Conservation (phyloP, 2,329 filamentous ascomycete genomes). For the Fusarium graminum region DNA sequence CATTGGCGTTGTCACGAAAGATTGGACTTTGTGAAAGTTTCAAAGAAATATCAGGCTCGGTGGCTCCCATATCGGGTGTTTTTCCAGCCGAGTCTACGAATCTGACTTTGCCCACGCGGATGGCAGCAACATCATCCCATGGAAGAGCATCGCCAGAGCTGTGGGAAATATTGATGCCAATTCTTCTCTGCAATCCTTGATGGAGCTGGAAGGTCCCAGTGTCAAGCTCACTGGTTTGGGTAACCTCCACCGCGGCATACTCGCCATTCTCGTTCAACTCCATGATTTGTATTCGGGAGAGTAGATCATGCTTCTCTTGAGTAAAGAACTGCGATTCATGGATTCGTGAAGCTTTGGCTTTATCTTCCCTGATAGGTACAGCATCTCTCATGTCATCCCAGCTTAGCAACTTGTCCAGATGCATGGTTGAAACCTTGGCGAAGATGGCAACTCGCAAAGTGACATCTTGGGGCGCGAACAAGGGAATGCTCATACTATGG, state of each 20-base stretch:
- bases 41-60: constrained; percentile 79
- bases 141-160: constrained; percentile 89
- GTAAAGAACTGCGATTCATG: constrained; percentile 93
- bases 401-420: constrained; percentile 95
- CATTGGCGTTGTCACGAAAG: constrained; percentile 88
- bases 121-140: constrained; percentile 84
- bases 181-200: constrained; percentile 90
- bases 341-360: constrained; percentile 74
- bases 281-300: constrained; percentile 87
- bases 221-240: constrained; percentile 86
- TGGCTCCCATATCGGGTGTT: constrained; percentile 80
- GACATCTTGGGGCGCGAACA: constrained; percentile 77
- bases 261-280: constrained; percentile 93
- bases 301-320: constrained; percentile 93
- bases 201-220: constrained; percentile 94
- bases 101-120: constrained; percentile 84
- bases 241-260: constrained; percentile 92
- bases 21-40: constrained; percentile 82
- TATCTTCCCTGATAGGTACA: constrained; percentile 66
- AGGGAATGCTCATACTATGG: constrained; percentile 94
- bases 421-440: constrained; percentile 90
- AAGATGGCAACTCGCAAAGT: constrained; percentile 90
- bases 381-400: constrained; percentile 98
- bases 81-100: constrained; percentile 89
- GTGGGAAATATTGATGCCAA: constrained; percentile 90